A percentile compares a stretch with the other conserved stretches of the same genome.
These are phyloP conservation scores for Glebionis coronaria DNA, from an alignment of 129 eudicot species.

Conservation along the genomic window DNA sequence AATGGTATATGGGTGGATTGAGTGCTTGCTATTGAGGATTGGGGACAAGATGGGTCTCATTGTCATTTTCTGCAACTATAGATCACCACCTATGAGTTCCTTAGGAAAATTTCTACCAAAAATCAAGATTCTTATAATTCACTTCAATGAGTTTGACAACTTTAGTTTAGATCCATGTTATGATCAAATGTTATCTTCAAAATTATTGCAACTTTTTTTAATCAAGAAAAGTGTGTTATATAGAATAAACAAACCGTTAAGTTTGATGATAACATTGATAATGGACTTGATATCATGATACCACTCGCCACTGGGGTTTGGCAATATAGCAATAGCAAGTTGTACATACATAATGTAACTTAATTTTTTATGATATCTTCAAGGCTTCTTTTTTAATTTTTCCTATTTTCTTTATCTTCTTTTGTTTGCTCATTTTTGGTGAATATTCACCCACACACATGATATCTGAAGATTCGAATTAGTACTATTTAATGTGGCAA, in stretches of 20 bases:
- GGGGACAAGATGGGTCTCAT: conserved; percentile 88
- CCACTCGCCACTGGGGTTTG: neutral
- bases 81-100: conserved; percentile 86
- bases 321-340: conserved; percentile 11
- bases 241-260: neutral
- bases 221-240: neutral
- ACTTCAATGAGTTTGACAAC: conserved; percentile 23
- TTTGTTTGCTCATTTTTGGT: neutral
- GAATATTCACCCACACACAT: too few species aligned
- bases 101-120: conserved; percentile 68
- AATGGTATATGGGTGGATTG: conserved; percentile 61
- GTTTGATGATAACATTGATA: conserved; percentile 24
- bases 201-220: conserved; percentile 7
- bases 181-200: conserved; percentile 4
- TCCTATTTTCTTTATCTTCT: neutral
- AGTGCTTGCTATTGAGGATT: conserved; percentile 84
- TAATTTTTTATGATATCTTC: conserved; percentile 8
- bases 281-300: neutral
- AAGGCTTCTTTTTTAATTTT: neutral
- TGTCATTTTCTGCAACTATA: conserved; percentile 77
- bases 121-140: conserved; percentile 41
- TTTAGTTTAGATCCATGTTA: too few species aligned
- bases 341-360: conserved; percentile 19
- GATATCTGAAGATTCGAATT: too few species aligned
- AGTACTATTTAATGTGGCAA: too few species aligned